phyloP scores from a whole-genome alignment of 2,329 filamentous ascomycete genomes.

The Aureobasidium lini region DNA sequence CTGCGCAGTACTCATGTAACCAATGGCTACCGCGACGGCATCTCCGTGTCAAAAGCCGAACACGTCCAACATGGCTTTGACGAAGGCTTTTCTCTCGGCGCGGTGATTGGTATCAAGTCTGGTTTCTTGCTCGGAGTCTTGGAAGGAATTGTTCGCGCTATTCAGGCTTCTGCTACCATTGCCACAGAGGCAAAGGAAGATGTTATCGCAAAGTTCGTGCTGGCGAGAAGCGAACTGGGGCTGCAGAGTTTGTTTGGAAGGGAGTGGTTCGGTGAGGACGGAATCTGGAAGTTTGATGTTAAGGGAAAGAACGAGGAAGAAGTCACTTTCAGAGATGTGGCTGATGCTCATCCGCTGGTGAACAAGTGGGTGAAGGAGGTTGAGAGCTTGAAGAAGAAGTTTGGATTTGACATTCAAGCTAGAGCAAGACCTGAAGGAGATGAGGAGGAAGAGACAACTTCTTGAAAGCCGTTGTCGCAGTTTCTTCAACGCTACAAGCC shows the following conservation, averaged over 20 bases:
- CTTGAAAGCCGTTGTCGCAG: background rate
- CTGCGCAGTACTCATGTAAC: constrained; percentile 72
- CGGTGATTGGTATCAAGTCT: constrained; percentile 64
- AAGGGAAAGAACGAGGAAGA: constrained; percentile 31
- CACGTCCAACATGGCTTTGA: constrained; percentile 86
- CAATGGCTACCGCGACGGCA: constrained; percentile 83
- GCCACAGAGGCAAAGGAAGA: constrained; percentile 19
- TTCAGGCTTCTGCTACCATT: constrained; percentile 19
- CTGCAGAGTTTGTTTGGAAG: constrained; percentile 56
- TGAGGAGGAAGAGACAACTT: background rate
- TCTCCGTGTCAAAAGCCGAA: constrained; percentile 64
- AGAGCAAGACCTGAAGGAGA: background rate
- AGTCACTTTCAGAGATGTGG: constrained; percentile 55
- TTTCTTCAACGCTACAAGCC: no score
- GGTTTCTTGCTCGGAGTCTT: constrained; percentile 71
- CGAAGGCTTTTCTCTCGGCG: constrained; percentile 79
- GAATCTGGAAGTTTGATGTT: constrained; percentile 59
- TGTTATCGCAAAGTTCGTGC: constrained; percentile 21
- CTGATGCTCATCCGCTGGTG: constrained; percentile 60
- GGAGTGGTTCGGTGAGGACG: constrained; percentile 62
- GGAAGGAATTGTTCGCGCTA: constrained; percentile 58
- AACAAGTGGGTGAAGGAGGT: constrained; percentile 51
- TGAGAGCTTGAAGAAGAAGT: constrained; percentile 35
- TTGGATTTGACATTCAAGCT: constrained; percentile 27
- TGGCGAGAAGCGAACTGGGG: constrained; percentile 33